Percentiles rank a stretch among this genome's conserved stretches.
phyloP scores from a whole-genome alignment of 169 alveolate species.

The Babesia bigemina region DNA sequence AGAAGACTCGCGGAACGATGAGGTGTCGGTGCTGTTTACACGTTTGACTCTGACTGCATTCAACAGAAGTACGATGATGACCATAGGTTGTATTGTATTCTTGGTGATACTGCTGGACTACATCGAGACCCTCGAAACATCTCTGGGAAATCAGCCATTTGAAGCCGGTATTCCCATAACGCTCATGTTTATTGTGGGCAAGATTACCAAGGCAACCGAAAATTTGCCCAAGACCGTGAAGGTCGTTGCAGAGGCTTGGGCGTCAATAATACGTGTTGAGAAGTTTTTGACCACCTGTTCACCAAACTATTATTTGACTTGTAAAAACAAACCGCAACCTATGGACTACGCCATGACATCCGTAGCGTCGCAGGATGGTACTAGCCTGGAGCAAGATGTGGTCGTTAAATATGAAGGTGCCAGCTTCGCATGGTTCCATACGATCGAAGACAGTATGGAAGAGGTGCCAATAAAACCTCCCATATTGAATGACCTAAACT shows the following conservation, averaged over 20 bases:
- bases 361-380: background rate
- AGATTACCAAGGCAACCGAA: conserved; percentile 15
- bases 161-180: conserved; percentile 26
- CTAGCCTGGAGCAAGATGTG: conserved; percentile 15
- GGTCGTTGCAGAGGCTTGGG: conserved; percentile 1
- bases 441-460: conserved; percentile 1
- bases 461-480: background rate
- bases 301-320: conserved; percentile 6
- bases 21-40: conserved; percentile 28
- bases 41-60: conserved; percentile 24
- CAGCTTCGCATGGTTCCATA: conserved; percentile 38
- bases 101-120: conserved; percentile 25
- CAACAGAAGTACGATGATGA: conserved; percentile 13
- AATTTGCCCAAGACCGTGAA: conserved; percentile 13
- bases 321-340: too few relatives aligned
- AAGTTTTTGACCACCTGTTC: conserved; percentile 17
- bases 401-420: conserved; percentile 31
- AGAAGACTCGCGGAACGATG: conserved; percentile 40
- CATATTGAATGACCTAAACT: conserved; percentile 16
- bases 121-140: background rate
- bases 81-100: conserved; percentile 10
- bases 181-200: conserved; percentile 16
- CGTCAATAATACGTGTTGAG: conserved; percentile 12
- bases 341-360: background rate
- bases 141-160: background rate